These are phyloP conservation scores for Geranium incanum DNA, from an alignment of 441 rosid genomes.

Conservation along the genomic window DNA sequence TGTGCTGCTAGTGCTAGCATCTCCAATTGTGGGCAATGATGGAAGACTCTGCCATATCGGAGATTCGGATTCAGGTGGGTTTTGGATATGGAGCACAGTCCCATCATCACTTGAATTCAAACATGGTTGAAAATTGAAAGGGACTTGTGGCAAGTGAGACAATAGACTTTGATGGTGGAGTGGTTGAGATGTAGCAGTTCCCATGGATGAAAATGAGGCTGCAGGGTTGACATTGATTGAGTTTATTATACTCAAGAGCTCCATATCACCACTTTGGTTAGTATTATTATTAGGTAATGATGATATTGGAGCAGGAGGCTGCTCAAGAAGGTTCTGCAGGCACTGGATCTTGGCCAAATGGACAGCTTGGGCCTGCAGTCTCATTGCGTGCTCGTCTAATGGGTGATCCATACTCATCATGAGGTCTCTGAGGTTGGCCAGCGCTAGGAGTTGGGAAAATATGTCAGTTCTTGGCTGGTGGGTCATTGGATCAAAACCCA, in stretches of 20 bases:
- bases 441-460: conserved; percentile 66
- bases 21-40: conserved; percentile 31
- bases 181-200: conserved; percentile 37
- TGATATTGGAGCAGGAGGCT: conserved; percentile 14
- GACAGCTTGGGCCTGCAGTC: conserved; percentile 2
- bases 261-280: conserved; percentile 40
- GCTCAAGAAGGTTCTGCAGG: conserved; percentile 1
- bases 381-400: conserved; percentile 1
- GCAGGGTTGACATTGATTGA: conserved; percentile 21
- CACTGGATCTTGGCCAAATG: conserved; percentile 5
- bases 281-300: too few relatives aligned
- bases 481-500: conserved; percentile 88
- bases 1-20: conserved; percentile 25
- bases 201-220: conserved; percentile 20
- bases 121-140: conserved; percentile 55
- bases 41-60: conserved; percentile 39
- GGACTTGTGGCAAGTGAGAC: conserved; percentile 46
- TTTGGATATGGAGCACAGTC: too few relatives aligned
- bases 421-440: conserved; percentile 37
- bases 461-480: conserved; percentile 79
- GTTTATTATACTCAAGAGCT: conserved; percentile 35
- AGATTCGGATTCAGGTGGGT: conserved; percentile 33
- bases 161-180: conserved; percentile 46
- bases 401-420: background rate
- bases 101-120: too few relatives aligned